Evolutionary conservation across 768 basidiomycete genomes (phyloP).

Genomic region (Tulasnella sp.): DNA sequence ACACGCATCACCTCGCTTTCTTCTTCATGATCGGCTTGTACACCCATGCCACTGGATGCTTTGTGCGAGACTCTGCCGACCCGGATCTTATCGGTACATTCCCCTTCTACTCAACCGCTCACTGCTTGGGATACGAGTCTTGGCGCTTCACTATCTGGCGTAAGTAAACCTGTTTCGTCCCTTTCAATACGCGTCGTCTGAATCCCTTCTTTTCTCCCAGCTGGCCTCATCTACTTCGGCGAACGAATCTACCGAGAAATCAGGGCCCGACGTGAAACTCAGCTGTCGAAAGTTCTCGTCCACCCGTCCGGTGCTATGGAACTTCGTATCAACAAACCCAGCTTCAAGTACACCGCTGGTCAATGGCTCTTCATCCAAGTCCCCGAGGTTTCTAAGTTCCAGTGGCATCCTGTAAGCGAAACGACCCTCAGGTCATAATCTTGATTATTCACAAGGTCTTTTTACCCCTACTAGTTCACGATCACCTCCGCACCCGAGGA

Average conservation of each 20-base stretch:
- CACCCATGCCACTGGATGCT: constrained; percentile 87
- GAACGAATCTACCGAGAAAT: constrained; percentile 81
- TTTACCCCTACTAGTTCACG: constrained; percentile 56
- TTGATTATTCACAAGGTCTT: neutral
- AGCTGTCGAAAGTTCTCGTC: constrained; percentile 75
- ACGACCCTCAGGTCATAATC: neutral
- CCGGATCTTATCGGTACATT: constrained; percentile 64
- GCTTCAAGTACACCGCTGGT: constrained; percentile 83
- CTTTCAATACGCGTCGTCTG: neutral
- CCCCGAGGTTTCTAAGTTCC: constrained; percentile 71
- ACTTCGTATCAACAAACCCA: constrained; percentile 82
- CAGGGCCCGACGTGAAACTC: constrained; percentile 67
- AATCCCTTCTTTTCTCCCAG: neutral
- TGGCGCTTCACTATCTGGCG: constrained; percentile 90
- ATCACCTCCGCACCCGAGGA: constrained; percentile 94
- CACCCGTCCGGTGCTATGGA: constrained; percentile 94
- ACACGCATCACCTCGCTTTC: constrained; percentile 89
- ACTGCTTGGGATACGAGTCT: constrained; percentile 85
- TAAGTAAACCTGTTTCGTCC: neutral
- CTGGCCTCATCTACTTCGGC: constrained; percentile 79
- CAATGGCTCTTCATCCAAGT: constrained; percentile 90
- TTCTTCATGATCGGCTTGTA: constrained; percentile 90
- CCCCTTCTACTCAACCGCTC: constrained; percentile 81
- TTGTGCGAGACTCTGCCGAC: constrained; percentile 75
- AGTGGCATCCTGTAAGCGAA: constrained; percentile 91